Conservation (phyloP, 208 protist genomes). For the Acanthamoeba rhysodes region DNA sequence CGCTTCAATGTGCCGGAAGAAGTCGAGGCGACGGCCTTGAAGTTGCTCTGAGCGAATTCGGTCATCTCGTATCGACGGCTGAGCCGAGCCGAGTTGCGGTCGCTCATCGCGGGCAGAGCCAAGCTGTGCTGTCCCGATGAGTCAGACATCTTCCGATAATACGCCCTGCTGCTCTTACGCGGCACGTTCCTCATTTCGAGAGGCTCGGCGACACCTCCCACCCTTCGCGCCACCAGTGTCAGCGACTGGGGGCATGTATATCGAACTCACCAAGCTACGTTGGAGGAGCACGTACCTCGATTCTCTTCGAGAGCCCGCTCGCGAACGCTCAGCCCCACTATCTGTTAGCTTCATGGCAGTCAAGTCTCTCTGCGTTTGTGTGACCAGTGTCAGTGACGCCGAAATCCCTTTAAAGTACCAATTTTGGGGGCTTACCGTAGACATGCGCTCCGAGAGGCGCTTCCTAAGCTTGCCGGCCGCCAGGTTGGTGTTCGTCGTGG, state of each 20-base stretch:
- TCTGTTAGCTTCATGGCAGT: too few relatives aligned
- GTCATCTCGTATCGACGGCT: slow-evolving; percentile 21
- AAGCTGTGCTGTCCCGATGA: not conserved
- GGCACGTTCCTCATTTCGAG: slow-evolving; percentile 10
- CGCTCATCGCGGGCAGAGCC: not conserved
- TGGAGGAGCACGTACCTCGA: too few relatives aligned
- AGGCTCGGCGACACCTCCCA: not conserved
- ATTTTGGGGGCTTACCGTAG: not conserved
- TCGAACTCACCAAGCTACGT: not conserved
- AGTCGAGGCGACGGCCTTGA: not conserved
- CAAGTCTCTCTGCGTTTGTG: not conserved
- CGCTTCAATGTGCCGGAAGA: not conserved
- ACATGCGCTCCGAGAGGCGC: slow-evolving; percentile 10
- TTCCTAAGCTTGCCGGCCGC: not conserved
- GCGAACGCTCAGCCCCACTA: too few relatives aligned
- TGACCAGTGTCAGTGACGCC: not conserved
- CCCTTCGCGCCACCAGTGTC: not conserved
- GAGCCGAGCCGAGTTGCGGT: not conserved
- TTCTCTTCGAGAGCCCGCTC: too few relatives aligned
- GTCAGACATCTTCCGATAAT: not conserved
- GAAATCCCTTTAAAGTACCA: not conserved
- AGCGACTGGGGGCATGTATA: not conserved
- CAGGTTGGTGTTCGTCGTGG: not conserved
- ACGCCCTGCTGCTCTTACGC: not conserved
- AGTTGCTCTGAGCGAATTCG: slow-evolving; percentile 29